Percentiles rank a stretch among this genome's conserved stretches.
phyloP scores from a whole-genome alignment of 1,284 basidiomycete species.

The Pisolithus thermaeus region DNA sequence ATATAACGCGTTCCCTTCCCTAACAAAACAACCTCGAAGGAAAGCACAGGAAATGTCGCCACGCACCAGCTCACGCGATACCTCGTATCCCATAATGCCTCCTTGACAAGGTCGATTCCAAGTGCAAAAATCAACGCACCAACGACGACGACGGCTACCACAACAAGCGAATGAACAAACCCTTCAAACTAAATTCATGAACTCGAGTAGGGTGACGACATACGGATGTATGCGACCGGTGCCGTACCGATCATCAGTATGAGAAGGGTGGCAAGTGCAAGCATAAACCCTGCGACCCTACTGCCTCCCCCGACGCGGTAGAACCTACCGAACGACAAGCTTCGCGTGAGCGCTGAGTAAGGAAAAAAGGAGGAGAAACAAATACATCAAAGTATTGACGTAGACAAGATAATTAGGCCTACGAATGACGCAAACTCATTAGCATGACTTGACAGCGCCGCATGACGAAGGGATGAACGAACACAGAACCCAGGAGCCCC shows the following conservation, averaged over 20 bases:
- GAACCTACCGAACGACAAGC: conserved; percentile 47
- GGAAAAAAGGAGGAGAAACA: conserved; percentile 9
- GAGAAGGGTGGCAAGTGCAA: conserved; percentile 70
- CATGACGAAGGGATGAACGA: conserved; percentile 18
- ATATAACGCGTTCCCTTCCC: too few species aligned
- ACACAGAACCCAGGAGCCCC: conserved; percentile 80
- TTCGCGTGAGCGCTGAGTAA: neutral
- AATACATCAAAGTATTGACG: conserved; percentile 84
- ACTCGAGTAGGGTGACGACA: conserved; percentile 36
- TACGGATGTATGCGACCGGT: conserved; percentile 86
- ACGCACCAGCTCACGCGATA: conserved; percentile 75
- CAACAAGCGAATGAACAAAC: neutral
- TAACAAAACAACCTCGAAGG: neutral
- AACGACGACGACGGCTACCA: conserved; percentile 84
- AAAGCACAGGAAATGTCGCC: conserved; percentile 13
- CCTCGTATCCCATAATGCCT: conserved; percentile 94
- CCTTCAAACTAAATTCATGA: neutral
- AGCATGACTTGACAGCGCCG: too few species aligned
- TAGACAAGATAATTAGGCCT: conserved; percentile 83
- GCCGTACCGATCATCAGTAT: conserved; percentile 81
- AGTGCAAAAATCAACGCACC: conserved; percentile 93
- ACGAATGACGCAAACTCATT: conserved; percentile 6
- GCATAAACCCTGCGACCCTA: conserved; percentile 79
- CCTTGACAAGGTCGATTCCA: conserved; percentile 91
- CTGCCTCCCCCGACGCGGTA: conserved; percentile 92